Evolutionary conservation across 352 stramenopile genomes (phyloP).

Genomic region (Phytophthora hibernalis): DNA sequence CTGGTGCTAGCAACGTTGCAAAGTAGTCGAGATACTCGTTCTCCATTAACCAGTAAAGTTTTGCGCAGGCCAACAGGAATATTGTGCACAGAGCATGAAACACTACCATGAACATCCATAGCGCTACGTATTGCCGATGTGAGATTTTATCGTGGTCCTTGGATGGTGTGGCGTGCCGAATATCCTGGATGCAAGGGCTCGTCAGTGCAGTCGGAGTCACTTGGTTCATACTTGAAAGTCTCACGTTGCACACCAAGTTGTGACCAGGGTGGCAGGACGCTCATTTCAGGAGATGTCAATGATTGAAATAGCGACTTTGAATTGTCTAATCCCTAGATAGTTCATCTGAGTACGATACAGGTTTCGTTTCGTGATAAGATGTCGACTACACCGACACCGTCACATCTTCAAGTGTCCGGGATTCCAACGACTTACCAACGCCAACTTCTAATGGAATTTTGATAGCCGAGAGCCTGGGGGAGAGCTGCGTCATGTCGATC

Average conservation of each 20-base stretch:
- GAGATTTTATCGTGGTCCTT: neutral
- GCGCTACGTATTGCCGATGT: conserved; percentile 4
- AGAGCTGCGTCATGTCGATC: conserved; percentile 49
- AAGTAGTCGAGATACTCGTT: conserved; percentile 51
- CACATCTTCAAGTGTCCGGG: conserved; percentile 1
- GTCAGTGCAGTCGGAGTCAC: neutral
- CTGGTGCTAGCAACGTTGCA: conserved; percentile 31
- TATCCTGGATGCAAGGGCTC: conserved; percentile 5
- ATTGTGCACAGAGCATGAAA: conserved; percentile 25
- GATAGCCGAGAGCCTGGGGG: conserved; percentile 26
- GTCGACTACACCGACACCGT: conserved; percentile 12
- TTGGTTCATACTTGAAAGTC: conserved; percentile 8
- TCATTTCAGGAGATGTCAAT: neutral
- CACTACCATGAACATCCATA: conserved; percentile 22
- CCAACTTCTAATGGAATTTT: neutral
- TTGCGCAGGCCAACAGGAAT: conserved; percentile 28
- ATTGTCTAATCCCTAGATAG: conserved; percentile 5
- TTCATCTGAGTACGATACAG: too few species aligned
- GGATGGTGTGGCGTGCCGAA: neutral
- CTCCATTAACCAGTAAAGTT: conserved; percentile 43
- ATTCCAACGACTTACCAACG: neutral
- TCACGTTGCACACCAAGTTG: neutral
- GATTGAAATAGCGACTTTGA: conserved; percentile 7
- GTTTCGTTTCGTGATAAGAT: too few species aligned
- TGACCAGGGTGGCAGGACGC: neutral